phyloP scores from a whole-genome alignment of 176 grass and related monocot genomes.

The Aegilops longissima region DNA sequence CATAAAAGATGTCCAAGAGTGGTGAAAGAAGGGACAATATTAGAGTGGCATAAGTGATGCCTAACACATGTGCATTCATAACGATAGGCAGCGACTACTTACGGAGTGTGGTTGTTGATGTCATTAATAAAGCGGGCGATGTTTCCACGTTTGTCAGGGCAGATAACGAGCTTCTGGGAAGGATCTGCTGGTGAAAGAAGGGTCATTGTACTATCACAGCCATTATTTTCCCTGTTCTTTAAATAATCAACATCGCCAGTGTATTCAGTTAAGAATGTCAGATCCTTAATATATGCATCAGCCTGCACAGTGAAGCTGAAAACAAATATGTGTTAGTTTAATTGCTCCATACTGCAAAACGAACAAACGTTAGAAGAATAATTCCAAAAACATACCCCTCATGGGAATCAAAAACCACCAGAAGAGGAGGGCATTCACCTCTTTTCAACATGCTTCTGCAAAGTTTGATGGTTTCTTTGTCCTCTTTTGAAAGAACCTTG shows the following conservation, averaged over 20 bases:
- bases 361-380: neutral
- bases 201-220: conserved; percentile 87
- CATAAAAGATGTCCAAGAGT: no score
- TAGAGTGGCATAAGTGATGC: neutral
- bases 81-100: conserved; percentile 27
- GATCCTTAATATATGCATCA: conserved; percentile 78
- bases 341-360: neutral
- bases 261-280: conserved; percentile 82
- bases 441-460: conserved; percentile 74
- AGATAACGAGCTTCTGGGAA: conserved; percentile 70
- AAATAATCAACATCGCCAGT: conserved; percentile 84
- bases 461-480: conserved; percentile 74
- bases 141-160: conserved; percentile 81
- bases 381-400: conserved; percentile 60
- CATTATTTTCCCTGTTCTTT: conserved; percentile 64
- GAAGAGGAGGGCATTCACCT: conserved; percentile 84
- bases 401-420: conserved; percentile 70
- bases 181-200: conserved; percentile 60
- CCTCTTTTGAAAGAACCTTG: conserved; percentile 73
- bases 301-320: conserved; percentile 92
- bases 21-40: neutral
- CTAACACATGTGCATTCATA: neutral
- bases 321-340: conserved; percentile 20
- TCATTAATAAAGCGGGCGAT: conserved; percentile 80
- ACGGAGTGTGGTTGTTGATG: conserved; percentile 77